Conservation (phyloP, 345 rosid species). For the Adansonia digitata region DNA sequence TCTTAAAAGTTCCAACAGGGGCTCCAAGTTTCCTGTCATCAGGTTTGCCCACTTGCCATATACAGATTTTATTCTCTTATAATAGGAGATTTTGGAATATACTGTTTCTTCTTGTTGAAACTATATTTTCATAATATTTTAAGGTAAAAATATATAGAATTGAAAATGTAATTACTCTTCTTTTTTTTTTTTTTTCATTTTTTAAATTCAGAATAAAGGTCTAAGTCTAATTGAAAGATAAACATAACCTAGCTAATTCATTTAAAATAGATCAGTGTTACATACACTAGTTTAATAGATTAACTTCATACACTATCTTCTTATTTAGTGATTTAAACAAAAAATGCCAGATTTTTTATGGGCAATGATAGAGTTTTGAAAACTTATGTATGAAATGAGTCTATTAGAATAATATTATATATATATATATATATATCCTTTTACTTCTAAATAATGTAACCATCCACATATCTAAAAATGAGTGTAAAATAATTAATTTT, state of each 20-base stretch:
- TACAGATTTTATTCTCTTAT: not conserved
- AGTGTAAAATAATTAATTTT: not conserved
- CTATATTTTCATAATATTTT: not conserved
- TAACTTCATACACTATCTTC: too few species aligned
- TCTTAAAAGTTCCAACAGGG: not conserved
- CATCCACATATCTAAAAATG: not conserved
- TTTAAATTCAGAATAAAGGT: not conserved
- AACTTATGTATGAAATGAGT: too few species aligned
- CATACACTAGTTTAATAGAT: too few species aligned
- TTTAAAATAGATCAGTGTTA: not conserved
- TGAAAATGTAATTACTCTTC: not conserved
- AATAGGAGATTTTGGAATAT: not conserved
- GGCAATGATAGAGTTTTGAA: too few species aligned
- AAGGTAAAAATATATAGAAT: not conserved
- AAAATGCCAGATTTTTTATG: too few species aligned
- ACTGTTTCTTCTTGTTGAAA: not conserved
- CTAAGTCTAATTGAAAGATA: not conserved
- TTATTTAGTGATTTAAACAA: too few species aligned
- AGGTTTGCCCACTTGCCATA: conserved; percentile 17
- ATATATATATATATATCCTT: too few species aligned
- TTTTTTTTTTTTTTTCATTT: too few species aligned
- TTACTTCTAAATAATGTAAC: too few species aligned
- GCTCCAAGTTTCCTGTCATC: not conserved
- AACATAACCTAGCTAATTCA: not conserved
- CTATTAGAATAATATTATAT: too few species aligned